Evolutionary conservation across 2,329 filamentous ascomycete genomes (phyloP).

Genomic region (Fusarium metavorans): DNA sequence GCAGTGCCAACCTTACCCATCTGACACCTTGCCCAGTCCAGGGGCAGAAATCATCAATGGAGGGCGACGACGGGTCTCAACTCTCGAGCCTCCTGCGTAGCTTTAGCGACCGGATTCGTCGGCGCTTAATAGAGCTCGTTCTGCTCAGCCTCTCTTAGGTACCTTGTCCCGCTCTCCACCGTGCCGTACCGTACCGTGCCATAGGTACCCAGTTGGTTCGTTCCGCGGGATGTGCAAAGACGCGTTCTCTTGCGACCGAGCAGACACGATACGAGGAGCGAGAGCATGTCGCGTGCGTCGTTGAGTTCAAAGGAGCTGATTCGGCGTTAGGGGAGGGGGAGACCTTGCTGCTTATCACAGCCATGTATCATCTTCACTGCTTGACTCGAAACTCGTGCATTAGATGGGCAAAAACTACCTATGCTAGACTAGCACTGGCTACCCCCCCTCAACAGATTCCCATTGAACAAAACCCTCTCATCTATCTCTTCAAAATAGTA

Average conservation of each 20-base stretch:
- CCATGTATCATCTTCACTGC: background rate
- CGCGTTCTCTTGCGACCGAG: background rate
- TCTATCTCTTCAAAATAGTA: slow-evolving; percentile 11
- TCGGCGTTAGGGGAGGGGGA: slow-evolving; percentile 24
- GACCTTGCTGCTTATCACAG: slow-evolving; percentile 5
- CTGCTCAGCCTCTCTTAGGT: slow-evolving; percentile 37
- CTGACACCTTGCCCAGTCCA: slow-evolving; percentile 9
- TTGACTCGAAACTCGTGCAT: background rate
- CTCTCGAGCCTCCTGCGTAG: slow-evolving; percentile 15
- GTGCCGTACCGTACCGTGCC: background rate
- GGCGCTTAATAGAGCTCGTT: slow-evolving; percentile 26
- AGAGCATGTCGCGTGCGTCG: slow-evolving; percentile 29
- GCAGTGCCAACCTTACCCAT: slow-evolving; percentile 8
- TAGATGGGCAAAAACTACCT: background rate
- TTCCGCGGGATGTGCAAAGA: background rate
- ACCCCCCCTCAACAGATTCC: slow-evolving; percentile 9
- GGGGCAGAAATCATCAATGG: slow-evolving; percentile 5
- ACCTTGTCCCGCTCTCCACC: background rate
- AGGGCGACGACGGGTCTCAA: slow-evolving; percentile 18
- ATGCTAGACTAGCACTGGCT: slow-evolving; percentile 4
- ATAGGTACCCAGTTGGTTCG: background rate
- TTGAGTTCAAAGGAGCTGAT: slow-evolving; percentile 23
- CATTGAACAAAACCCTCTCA: slow-evolving; percentile 17
- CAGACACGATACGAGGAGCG: background rate
- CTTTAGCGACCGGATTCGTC: slow-evolving; percentile 36